These are phyloP conservation scores for Eimeria sp. DNA, from an alignment of 169 alveolate genomes.

Conservation along the genomic window DNA sequence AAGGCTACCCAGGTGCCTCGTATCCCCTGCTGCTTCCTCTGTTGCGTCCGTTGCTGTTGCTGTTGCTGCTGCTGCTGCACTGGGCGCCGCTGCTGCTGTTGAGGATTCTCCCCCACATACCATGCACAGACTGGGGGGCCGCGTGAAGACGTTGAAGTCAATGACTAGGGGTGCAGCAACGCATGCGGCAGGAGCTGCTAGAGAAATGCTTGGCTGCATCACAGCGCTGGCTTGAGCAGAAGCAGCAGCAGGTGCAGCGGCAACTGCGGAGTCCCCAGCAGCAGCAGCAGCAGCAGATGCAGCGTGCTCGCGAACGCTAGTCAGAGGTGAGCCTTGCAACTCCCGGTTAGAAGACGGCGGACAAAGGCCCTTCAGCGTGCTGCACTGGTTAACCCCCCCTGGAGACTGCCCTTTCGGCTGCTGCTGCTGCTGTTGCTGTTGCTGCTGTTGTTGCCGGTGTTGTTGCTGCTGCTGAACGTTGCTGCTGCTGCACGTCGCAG, in stretches of 20 bases:
- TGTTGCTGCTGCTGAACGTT: not conserved
- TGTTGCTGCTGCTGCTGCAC: constrained; percentile 20
- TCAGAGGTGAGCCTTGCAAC: not conserved
- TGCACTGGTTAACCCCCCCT: not conserved
- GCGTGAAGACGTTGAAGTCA: not conserved
- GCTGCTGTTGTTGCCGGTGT: not conserved
- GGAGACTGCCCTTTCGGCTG: too few species aligned
- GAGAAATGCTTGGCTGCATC: not conserved
- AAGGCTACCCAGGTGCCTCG: not conserved
- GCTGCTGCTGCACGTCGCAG: not conserved
- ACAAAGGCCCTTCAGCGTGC: not conserved
- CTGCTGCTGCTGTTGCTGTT: not conserved
- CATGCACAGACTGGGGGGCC: not conserved
- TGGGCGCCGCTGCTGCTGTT: not conserved
- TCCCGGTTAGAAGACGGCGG: not conserved
- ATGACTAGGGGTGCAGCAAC: constrained; percentile 34
- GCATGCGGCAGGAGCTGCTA: not conserved
- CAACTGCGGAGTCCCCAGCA: not conserved
- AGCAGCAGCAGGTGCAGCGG: constrained; percentile 21
- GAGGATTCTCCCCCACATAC: not conserved
- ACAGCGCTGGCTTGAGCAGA: not conserved
- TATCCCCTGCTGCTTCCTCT: not conserved
- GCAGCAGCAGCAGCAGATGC: constrained; percentile 25
- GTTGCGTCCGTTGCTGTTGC: not conserved
- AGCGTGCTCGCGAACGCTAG: too few species aligned